Conservation (phyloP, 2,329 filamentous ascomycete genomes). For the Trichophyton mentagrophytes region DNA sequence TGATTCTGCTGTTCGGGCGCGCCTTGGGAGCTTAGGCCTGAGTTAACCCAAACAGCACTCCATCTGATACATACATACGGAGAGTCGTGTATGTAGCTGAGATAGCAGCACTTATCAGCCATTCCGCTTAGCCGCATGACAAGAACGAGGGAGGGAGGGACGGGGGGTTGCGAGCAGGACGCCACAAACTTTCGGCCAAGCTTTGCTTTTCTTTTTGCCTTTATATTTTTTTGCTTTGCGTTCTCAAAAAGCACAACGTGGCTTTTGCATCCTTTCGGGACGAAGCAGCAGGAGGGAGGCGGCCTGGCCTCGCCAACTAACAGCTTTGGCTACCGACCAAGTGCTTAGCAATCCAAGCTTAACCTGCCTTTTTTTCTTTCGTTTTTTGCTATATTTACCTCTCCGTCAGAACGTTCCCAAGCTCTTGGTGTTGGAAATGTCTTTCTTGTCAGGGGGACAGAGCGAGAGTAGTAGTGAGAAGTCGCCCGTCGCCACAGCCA, state of each 20-base stretch:
- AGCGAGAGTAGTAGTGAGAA: no score
- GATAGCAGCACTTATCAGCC: not conserved
- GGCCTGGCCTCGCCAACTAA: not conserved
- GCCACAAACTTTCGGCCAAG: not conserved
- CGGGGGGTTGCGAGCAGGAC: not conserved
- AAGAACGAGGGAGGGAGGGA: not conserved
- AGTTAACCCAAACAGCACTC: not conserved
- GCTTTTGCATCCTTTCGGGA: not conserved
- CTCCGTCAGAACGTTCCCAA: no score
- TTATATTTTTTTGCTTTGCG: not conserved
- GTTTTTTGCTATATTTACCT: no score
- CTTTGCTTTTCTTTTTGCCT: not conserved
- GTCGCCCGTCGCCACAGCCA: not conserved
- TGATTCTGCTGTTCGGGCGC: not conserved
- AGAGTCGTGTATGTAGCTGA: no score
- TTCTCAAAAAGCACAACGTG: not conserved
- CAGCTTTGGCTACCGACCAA: not conserved
- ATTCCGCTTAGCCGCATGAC: constrained; percentile 3
- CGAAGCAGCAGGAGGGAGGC: not conserved
- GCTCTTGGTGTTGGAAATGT: not conserved
- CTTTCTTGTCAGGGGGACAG: not conserved
- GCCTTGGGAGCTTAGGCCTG: not conserved
- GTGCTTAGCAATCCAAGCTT: constrained; percentile 1
- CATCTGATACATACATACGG: not conserved
- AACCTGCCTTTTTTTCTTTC: no score